Evolutionary conservation across 2,329 filamentous ascomycete species (phyloP), one percentile per base, ranked within the genome.

Genomic region (Penicillium sp.): DNA sequence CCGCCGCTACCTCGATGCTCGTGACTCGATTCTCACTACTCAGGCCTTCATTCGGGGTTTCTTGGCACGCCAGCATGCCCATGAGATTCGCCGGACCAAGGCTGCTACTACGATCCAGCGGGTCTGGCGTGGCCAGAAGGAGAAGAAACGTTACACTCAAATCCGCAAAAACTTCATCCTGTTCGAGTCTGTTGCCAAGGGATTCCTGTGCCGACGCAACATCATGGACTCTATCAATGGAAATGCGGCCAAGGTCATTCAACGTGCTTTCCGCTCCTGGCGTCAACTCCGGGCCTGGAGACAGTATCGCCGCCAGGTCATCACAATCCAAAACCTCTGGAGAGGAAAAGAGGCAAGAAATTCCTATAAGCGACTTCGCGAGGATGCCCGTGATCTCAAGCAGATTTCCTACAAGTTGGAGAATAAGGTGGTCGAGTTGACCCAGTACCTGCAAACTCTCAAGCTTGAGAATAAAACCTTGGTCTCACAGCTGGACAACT

Each of bases 381-480:
- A 97, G 76, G 94, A 99, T 77, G 94, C 94, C 64, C 90, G 94
- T 71, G 95, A 99, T 80, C 85, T 99, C 74, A 97, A 97, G 82
- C 93, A 97, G 77, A 99, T 99, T 67, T 97, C 94, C 2, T 99
- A 99, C 82, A 97, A 96, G 81, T 81, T 99, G 68, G 94, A 99
- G 76, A 97, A 99, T 84, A 99, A 99, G 86, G 94, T 99, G 61
- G 91, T 99, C 61, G 94, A 99, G 79, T 84, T 99, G 70, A 99
- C 94, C 1, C 94, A 99, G 75, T 91, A 89, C 49, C 78, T 99
- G 67, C 92, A 94, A 64, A 88, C 91, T 10, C 89, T 96, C 83
- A 96, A 96, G 80, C 85, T 88, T 61, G 91, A 96, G 78, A 99
- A 99, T 84, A 97, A 96, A 81, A 84, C 85, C 57, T 83, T 99